phyloP scores from a whole-genome alignment of 495 filamentous ascomycete genomes.

The Chaetomium fimeti region DNA sequence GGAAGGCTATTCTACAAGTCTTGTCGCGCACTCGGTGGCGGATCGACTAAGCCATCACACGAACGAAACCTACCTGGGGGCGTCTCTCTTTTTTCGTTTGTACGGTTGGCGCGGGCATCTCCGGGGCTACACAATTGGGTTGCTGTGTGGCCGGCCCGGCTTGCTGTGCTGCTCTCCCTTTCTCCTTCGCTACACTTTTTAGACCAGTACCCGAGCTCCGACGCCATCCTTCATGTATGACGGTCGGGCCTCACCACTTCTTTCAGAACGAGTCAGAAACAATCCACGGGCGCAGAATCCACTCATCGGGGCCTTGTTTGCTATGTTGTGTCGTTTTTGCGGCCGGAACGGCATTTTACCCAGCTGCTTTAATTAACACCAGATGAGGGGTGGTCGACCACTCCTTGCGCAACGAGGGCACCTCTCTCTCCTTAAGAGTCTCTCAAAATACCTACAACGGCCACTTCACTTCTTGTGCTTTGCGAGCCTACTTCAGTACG shows the following conservation, averaged over 20 bases:
- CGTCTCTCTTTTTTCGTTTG: conserved; percentile 15
- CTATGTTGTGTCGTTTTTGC: background rate
- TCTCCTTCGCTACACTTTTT: conserved; percentile 16
- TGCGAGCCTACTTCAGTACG: no score
- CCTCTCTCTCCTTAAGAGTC: no score
- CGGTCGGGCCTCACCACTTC: background rate
- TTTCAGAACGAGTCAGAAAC: conserved; percentile 10
- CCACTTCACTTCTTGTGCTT: no score
- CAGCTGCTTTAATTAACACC: background rate
- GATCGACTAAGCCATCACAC: conserved; percentile 40
- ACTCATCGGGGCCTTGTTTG: background rate
- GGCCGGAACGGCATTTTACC: background rate
- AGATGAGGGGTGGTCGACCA: no score
- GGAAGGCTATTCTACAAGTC: conserved; percentile 33
- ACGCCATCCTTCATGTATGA: background rate
- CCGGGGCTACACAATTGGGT: background rate
- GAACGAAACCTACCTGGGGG: conserved; percentile 2
- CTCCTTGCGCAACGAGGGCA: no score
- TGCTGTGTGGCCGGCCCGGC: background rate
- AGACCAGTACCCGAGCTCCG: conserved; percentile 17
- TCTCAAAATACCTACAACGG: no score
- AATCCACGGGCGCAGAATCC: background rate
- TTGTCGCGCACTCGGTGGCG: conserved; percentile 39
- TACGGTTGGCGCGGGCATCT: conserved; percentile 8
- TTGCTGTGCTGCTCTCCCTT: background rate